phyloP scores from a whole-genome alignment of 306 rosid species.

The Hippophae tibetana region DNA sequence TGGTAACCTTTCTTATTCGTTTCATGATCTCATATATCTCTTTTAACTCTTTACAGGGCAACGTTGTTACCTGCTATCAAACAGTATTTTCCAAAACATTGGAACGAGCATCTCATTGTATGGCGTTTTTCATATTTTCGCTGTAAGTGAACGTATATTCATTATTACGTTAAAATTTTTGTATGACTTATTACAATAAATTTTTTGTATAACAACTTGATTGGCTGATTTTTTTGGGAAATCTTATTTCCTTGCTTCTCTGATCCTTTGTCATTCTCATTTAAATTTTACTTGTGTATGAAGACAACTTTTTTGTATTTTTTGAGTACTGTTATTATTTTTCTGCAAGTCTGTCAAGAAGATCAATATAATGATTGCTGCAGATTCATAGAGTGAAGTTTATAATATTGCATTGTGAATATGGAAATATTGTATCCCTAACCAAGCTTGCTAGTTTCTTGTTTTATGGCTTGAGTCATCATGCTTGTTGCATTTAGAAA shows the following conservation, averaged over 20 bases:
- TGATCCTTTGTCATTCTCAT: no score
- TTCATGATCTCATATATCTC: conserved; percentile 11
- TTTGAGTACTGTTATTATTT: not conserved
- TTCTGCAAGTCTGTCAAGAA: not conserved
- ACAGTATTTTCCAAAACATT: conserved; percentile 62
- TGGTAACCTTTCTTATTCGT: conserved; percentile 3
- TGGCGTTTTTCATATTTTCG: conserved; percentile 88
- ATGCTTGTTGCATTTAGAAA: not conserved
- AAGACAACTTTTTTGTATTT: not conserved
- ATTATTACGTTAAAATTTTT: no score
- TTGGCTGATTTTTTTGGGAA: no score
- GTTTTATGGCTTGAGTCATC: not conserved
- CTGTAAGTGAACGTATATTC: conserved; percentile 41
- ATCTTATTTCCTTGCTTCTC: no score
- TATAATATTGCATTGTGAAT: not conserved
- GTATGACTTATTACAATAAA: no score
- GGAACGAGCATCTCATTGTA: conserved; percentile 55
- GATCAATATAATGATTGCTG: not conserved
- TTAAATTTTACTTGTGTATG: no score
- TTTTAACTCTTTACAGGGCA: conserved; percentile 53
- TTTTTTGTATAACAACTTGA: no score
- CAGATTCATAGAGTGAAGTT: not conserved
- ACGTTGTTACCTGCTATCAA: conserved; percentile 78
- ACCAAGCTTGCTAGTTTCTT: not conserved
- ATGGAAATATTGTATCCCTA: no score